Evolutionary conservation across 2,329 filamentous ascomycete species (phyloP).

Genomic region (Sporothrix pseudoabietina): DNA sequence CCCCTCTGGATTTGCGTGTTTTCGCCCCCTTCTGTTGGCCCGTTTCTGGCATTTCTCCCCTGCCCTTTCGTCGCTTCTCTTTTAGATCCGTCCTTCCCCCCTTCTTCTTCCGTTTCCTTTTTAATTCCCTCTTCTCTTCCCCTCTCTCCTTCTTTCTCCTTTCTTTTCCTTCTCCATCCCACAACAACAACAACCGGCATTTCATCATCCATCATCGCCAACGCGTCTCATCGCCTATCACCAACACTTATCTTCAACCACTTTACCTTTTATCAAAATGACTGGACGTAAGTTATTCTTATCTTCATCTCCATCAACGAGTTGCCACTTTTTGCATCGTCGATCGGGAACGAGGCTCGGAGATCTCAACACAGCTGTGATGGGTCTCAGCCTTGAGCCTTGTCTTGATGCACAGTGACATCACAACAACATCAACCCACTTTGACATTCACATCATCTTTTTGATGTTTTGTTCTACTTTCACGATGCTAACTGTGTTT

Average conservation of each 20-base stretch:
- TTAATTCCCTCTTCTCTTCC: slow-evolving; percentile 26
- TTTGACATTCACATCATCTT: slow-evolving; percentile 9
- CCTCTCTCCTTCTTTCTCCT: background rate
- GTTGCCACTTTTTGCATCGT: background rate
- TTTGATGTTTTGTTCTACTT: slow-evolving; percentile 36
- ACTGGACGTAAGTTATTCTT: slow-evolving; percentile 66
- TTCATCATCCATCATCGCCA: slow-evolving; percentile 39
- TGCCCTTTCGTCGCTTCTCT: background rate
- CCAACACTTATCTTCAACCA: slow-evolving; percentile 36
- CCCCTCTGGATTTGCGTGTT: slow-evolving; percentile 15
- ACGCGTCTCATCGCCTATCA: slow-evolving; percentile 36
- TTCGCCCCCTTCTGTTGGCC: slow-evolving; percentile 21
- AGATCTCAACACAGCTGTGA: background rate
- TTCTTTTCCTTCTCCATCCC: slow-evolving; percentile 27
- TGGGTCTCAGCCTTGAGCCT: background rate
- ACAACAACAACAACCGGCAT: slow-evolving; percentile 34
- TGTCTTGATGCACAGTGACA: slow-evolving; percentile 18
- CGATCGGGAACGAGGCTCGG: background rate
- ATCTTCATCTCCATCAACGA: background rate
- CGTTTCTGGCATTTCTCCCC: slow-evolving; percentile 10
- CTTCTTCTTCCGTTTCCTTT: slow-evolving; percentile 26
- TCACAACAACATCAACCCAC: background rate
- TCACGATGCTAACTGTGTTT: slow-evolving; percentile 34
- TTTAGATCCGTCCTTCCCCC: slow-evolving; percentile 21
- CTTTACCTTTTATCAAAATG: slow-evolving; percentile 57